Evolutionary conservation across 78 protist genomes (phyloP).

Genomic region (Dictyostelium capitatum): DNA sequence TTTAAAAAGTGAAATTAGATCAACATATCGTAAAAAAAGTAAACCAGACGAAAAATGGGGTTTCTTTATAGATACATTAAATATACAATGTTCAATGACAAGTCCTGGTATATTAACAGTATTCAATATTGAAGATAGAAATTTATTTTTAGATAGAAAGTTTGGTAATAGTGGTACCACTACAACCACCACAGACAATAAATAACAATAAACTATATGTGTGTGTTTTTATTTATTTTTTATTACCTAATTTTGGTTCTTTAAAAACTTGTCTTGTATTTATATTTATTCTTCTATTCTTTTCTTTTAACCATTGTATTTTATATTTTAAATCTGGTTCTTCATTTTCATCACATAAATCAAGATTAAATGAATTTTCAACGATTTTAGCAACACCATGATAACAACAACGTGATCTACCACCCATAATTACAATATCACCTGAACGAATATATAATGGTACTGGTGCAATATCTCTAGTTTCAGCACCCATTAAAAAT

Average conservation of each 20-base stretch:
- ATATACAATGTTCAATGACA: slow-evolving; percentile 33
- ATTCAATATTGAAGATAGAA: slow-evolving; percentile 29
- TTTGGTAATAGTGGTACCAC: no score
- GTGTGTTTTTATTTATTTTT: background rate
- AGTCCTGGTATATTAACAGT: slow-evolving; percentile 12
- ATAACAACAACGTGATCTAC: slow-evolving; percentile 82
- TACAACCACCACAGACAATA: no score
- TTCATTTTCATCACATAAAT: slow-evolving; percentile 19
- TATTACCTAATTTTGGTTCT: slow-evolving; percentile 54
- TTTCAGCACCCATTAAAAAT: slow-evolving; percentile 81
- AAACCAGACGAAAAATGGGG: slow-evolving; percentile 58
- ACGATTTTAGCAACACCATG: slow-evolving; percentile 84
- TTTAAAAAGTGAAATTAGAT: slow-evolving; percentile 53
- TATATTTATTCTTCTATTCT: slow-evolving; percentile 74
- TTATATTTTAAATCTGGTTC: slow-evolving; percentile 23
- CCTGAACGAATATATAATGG: slow-evolving; percentile 78
- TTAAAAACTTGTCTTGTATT: slow-evolving; percentile 86
- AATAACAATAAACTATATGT: background rate
- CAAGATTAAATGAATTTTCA: slow-evolving; percentile 51
- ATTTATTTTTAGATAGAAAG: background rate
- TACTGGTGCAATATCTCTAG: slow-evolving; percentile 70
- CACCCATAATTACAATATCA: slow-evolving; percentile 85
- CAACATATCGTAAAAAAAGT: slow-evolving; percentile 33
- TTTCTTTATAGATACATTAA: slow-evolving; percentile 26
- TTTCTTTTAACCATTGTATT: slow-evolving; percentile 69